These are phyloP conservation scores for Mrakiaceae sp. DNA, from an alignment of 1,284 basidiomycete species.

Conservation along the genomic window DNA sequence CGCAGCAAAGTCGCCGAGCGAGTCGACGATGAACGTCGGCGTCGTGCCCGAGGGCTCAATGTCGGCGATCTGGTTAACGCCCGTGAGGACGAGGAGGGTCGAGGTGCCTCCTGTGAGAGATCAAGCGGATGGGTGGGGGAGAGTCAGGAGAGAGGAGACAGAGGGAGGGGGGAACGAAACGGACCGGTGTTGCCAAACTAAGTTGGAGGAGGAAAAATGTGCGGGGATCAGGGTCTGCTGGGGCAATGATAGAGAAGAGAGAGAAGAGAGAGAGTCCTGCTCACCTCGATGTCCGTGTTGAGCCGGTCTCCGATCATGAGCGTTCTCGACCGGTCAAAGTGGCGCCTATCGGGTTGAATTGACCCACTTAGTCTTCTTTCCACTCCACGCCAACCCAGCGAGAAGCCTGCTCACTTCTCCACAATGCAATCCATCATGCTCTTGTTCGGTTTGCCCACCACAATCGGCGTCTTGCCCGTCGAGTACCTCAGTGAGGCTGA, in stretches of 20 bases:
- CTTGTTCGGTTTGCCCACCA: slow-evolving; percentile 66
- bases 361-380: background rate
- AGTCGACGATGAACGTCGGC: slow-evolving; percentile 68
- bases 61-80: slow-evolving; percentile 34
- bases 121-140: no score
- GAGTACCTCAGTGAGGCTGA: slow-evolving; percentile 71
- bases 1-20: slow-evolving; percentile 57
- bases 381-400: background rate
- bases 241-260: slow-evolving; percentile 16
- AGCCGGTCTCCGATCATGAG: slow-evolving; percentile 94
- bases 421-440: slow-evolving; percentile 92
- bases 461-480: slow-evolving; percentile 37
- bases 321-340: slow-evolving; percentile 71
- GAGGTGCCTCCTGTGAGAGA: slow-evolving; percentile 44
- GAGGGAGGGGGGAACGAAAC: no score
- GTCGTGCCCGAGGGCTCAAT: slow-evolving; percentile 43
- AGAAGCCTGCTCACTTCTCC: slow-evolving; percentile 55
- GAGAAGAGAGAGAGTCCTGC: background rate
- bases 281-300: slow-evolving; percentile 66
- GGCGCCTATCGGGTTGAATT: slow-evolving; percentile 43
- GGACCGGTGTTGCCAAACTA: slow-evolving; percentile 65
- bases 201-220: background rate
- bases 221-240: background rate
- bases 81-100: slow-evolving; percentile 88
- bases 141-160: no score